Evolutionary conservation across 2,329 filamentous ascomycete genomes (phyloP), one percentile per base, ranked within the genome.

Genomic region (Paracamarosporium sp.): DNA sequence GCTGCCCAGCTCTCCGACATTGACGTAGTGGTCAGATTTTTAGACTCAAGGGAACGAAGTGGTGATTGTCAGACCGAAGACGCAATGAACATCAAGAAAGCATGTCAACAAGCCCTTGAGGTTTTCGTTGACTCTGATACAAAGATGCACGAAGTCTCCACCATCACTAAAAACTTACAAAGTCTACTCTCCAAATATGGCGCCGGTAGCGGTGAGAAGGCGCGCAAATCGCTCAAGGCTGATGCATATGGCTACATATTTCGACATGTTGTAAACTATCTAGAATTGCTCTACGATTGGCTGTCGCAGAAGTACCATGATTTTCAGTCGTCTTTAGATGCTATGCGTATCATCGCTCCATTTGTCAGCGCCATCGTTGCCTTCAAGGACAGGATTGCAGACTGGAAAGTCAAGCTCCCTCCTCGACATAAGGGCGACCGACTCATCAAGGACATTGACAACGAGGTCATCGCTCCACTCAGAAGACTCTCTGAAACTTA

Each of bases 181-280:
- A 27, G 13, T 0, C 13, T 59, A 13, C 64, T 73, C 1, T 40
- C n/a, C 5, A 45, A 30, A 3, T 53, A 61, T 20, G 36, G 48
- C 2, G 20, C 25, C 2, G 33, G 35, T 2, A 43, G 63, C 4
- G 17, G 53, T 9, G 28, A 53, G 3, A 35, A 64, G 2, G 13
- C 61, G 15, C 64, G 31, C 9, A 27, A 35, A 20, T 25, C 13
- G 4, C 65, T 74, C 55, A 75, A 74, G 50, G 17, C 20, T 13
- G 73, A 76, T 35, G 68, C 68, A 1, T 75, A 66, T 52, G 55
- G 53, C 1, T 62, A 70, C 41, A 44, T 74, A 3, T 75, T 76
- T 45, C 64, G 60, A 17, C 44, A 60, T 12, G 46, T 74, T 5
- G 46, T 57, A 5, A 9, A 30, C 1, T 61, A 68, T 13, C 40